These are phyloP conservation scores for Pythium phragmitis DNA, from an alignment of 352 stramenopile species.

Conservation along the genomic window DNA sequence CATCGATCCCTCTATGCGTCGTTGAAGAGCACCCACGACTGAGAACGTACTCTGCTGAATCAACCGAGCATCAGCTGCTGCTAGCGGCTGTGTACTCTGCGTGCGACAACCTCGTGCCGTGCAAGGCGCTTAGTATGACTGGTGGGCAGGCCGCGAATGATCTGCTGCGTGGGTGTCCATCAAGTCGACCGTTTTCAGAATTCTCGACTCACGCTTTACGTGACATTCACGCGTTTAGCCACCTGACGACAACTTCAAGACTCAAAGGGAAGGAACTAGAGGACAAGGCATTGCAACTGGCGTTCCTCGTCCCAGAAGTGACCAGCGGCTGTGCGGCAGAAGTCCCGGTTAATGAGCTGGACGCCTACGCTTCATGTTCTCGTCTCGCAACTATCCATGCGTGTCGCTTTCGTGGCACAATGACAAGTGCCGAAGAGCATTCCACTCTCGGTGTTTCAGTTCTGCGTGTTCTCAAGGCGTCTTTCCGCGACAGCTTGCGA, in stretches of 20 bases:
- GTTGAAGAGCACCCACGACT: constrained; percentile 8
- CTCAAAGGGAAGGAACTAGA: neutral
- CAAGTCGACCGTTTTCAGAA: neutral
- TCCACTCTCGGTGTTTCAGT: constrained; percentile 1
- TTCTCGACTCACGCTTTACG: neutral
- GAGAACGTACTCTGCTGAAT: neutral
- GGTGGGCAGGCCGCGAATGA: constrained; percentile 4
- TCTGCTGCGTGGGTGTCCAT: neutral
- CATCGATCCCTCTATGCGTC: neutral
- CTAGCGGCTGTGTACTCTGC: constrained; percentile 10
- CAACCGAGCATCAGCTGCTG: constrained; percentile 2
- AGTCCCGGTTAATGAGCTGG: neutral
- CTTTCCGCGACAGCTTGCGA: neutral
- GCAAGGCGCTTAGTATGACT: neutral
- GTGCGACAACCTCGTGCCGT: neutral
- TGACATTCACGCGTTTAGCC: neutral
- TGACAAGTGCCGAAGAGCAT: neutral
- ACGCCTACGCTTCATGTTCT: neutral
- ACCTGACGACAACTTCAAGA: constrained; percentile 2
- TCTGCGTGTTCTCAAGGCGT: neutral
- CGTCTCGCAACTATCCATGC: neutral
- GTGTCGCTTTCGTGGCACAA: neutral
- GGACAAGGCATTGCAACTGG: neutral
- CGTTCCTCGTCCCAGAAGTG: neutral
- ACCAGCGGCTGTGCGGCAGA: neutral